A percentile compares a stretch with the other conserved stretches of the same genome.
Evolutionary conservation across 2,329 filamentous ascomycete genomes (phyloP).

Genomic region (Stagonosporopsis chrysanthemi): DNA sequence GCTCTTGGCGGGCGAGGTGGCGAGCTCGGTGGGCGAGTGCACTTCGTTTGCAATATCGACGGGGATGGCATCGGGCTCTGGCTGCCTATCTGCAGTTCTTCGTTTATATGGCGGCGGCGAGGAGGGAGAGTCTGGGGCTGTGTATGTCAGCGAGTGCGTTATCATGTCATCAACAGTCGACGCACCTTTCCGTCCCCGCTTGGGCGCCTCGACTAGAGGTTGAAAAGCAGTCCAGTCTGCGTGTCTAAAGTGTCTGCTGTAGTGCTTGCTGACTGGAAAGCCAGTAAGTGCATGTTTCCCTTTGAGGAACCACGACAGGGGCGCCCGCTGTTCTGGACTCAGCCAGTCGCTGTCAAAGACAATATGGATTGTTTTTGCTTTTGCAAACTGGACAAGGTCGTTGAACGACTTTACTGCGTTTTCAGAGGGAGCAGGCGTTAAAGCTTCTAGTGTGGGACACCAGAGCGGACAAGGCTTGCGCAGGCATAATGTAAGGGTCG

Average conservation of each 20-base stretch:
- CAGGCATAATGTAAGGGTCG: background rate
- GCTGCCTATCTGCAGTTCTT: no score
- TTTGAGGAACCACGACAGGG: background rate
- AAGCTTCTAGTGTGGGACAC: background rate
- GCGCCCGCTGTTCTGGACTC: background rate
- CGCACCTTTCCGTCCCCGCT: background rate
- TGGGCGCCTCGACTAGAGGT: background rate
- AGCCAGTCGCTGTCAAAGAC: background rate
- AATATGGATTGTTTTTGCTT: background rate
- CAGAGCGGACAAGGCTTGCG: background rate
- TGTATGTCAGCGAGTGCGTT: background rate
- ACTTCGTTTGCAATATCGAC: no score
- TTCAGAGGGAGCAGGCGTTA: background rate
- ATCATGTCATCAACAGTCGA: background rate
- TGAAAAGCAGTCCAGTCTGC: background rate
- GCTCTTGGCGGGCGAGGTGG: background rate
- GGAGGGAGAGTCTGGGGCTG: background rate
- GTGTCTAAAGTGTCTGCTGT: background rate
- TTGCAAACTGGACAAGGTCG: background rate
- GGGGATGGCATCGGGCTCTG: no score
- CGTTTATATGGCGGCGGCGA: background rate
- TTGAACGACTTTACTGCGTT: background rate
- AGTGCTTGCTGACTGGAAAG: background rate
- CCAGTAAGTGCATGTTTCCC: background rate
- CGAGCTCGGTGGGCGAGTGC: background rate